Evolutionary conservation across 164 flowering plant species (phyloP), one percentile per base, ranked within the genome.

Genomic region (grape (Vitis vinifera)): DNA sequence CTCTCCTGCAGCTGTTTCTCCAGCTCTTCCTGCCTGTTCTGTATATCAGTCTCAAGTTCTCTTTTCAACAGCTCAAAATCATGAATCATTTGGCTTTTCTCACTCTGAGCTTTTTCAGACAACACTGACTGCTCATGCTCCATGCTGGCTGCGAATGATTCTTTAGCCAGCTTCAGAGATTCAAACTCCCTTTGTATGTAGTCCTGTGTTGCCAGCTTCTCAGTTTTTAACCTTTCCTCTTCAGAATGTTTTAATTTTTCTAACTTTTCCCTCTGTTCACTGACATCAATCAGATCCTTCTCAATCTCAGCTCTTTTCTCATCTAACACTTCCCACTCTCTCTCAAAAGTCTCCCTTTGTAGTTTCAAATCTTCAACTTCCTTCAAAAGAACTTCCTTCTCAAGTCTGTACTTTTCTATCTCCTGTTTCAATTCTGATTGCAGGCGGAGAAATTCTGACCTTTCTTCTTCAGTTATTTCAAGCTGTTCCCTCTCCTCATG

Each of bases 251-350:
- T 73, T 50, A 68, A 30, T 62, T 75, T 82, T 51, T 82, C 81
- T 14, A 82, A 44, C 16, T 78, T 76, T 51, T 68, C 80, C 68
- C 73, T 76, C 75, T 76, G 75, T 13, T 66, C 76, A 58, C 3
- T 57, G 11, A 78, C 16, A 29, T 69, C 69, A 51, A 53, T 72
- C 63, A 67, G 47, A 63, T 80, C 84, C 37, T 73, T 77, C 73
- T 82, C 79, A 70, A 82, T 23, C 67, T 66, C 71, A 55, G 76
- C 68, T 73, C 77, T 80, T 72, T 80, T 84, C 59, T 72, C 77
- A 75, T 84, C 88, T 65, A 85, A 71, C 63, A 79, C 85, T 23
- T 85, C 86, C 88, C 88, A 83, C 71, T 85, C 80, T 65, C 74
- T 79, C 76, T 85, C 88, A 78, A 84, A 84, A 73, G 44, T 67